Conservation (phyloP, 805 yeast species). For the Metschnikowia lunata region DNA sequence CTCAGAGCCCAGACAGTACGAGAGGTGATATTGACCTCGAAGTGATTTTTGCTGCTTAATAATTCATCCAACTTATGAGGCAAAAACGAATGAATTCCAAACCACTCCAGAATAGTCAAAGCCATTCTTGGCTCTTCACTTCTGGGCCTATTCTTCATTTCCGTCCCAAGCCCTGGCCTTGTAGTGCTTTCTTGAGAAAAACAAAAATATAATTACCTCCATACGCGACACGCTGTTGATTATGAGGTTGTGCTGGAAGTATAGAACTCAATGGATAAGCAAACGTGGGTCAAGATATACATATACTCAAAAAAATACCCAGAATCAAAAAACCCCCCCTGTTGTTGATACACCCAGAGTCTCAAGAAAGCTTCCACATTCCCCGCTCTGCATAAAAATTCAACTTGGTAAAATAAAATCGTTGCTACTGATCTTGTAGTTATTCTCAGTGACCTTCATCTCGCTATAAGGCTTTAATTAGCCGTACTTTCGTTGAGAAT, state of each 20-base stretch:
- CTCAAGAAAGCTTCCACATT: slow-evolving; percentile 38
- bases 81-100: too few species aligned
- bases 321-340: slow-evolving; percentile 38
- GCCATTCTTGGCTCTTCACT: too few species aligned
- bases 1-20: too few species aligned
- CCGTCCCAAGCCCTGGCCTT: too few species aligned
- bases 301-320: slow-evolving; percentile 40
- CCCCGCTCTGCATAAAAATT: slow-evolving; percentile 25
- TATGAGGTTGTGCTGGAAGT: slow-evolving; percentile 28
- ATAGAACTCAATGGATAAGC: slow-evolving; percentile 26
- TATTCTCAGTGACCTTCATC: slow-evolving; percentile 24
- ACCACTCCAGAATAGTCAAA: too few species aligned
- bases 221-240: slow-evolving; percentile 41
- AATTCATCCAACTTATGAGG: too few species aligned
- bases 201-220: too few species aligned
- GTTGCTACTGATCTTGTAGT: slow-evolving; percentile 24
- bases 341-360: slow-evolving; percentile 44
- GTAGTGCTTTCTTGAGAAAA: too few species aligned
- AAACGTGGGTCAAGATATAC: slow-evolving; percentile 28
- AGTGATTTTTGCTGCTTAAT: too few species aligned
- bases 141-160: too few species aligned
- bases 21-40: too few species aligned
- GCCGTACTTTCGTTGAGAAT: slow-evolving; percentile 37
- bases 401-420: slow-evolving; percentile 30
- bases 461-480: slow-evolving; percentile 37